Evolutionary conservation across 306 rosid genomes (phyloP).

Genomic region (Prunus armeniaca): DNA sequence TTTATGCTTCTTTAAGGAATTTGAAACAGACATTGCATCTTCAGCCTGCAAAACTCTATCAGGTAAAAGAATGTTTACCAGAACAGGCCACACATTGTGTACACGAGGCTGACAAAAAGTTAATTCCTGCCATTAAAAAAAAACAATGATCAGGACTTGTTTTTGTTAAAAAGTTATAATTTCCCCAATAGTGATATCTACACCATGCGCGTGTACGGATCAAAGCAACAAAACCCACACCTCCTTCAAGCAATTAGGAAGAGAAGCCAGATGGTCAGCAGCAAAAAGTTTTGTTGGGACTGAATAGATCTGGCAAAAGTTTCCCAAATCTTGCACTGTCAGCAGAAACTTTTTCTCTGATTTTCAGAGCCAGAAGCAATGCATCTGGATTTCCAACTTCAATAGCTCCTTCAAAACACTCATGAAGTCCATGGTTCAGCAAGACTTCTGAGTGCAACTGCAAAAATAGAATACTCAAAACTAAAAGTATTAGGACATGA

Average conservation of each 20-base stretch:
- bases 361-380: slow-evolving; percentile 69
- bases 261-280: slow-evolving; percentile 55
- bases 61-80: slow-evolving; percentile 65
- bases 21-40: slow-evolving; percentile 62
- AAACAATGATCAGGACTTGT: slow-evolving; percentile 1
- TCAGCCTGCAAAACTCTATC: slow-evolving; percentile 59
- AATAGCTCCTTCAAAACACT: slow-evolving; percentile 79
- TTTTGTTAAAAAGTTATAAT: slow-evolving; percentile 4
- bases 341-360: slow-evolving; percentile 43
- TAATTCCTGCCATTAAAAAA: slow-evolving; percentile 64
- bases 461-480: slow-evolving; percentile 22
- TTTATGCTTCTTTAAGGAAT: slow-evolving; percentile 75
- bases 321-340: slow-evolving; percentile 54
- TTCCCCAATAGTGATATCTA: background rate
- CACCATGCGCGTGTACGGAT: background rate
- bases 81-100: slow-evolving; percentile 85
- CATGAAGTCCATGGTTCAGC: slow-evolving; percentile 55
- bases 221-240: background rate
- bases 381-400: slow-evolving; percentile 92
- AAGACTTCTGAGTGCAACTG: slow-evolving; percentile 64
- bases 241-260: slow-evolving; percentile 84
- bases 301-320: slow-evolving; percentile 70
- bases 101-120: slow-evolving; percentile 91
- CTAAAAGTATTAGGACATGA: background rate
- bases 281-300: slow-evolving; percentile 58